A percentile compares a stretch with the other conserved stretches of the same genome.
These are phyloP conservation scores for Gymnopus androsaceus DNA, from an alignment of 1,284 basidiomycete species.

Conservation along the genomic window DNA sequence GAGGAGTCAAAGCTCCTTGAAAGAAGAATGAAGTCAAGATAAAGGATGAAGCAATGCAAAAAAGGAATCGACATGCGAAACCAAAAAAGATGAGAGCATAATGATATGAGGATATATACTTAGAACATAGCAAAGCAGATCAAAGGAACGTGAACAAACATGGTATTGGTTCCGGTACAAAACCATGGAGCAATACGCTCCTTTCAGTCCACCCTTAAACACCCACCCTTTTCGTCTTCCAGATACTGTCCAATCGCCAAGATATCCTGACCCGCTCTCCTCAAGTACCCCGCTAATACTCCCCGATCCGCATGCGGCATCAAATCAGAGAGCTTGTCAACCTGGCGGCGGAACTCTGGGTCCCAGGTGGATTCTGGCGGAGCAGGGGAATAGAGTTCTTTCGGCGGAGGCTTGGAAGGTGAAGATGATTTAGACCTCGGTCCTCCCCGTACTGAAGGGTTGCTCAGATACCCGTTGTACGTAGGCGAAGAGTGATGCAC, in stretches of 20 bases:
- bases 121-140: neutral
- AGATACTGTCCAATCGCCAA: constrained; percentile 85
- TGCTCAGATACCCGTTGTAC: constrained; percentile 29
- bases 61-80: neutral
- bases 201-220: constrained; percentile 45
- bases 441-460: constrained; percentile 37
- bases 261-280: constrained; percentile 75
- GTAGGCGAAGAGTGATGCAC: constrained; percentile 29
- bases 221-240: constrained; percentile 83
- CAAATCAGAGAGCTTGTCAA: constrained; percentile 73
- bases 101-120: constrained; percentile 2
- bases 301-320: constrained; percentile 75
- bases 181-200: no score
- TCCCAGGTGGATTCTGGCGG: constrained; percentile 34
- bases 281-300: constrained; percentile 73
- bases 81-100: neutral
- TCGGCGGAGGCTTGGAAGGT: no score
- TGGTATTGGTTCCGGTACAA: no score
- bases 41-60: neutral
- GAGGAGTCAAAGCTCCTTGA: no score
- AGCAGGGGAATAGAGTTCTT: constrained; percentile 15
- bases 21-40: no score
- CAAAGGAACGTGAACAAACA: neutral
- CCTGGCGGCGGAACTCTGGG: constrained; percentile 61
- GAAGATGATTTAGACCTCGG: constrained; percentile 28